Percentiles rank a stretch among this genome's conserved stretches.
phyloP scores from a whole-genome alignment of 2,329 filamentous ascomycete genomes.

The Cladophialophora yegresii region DNA sequence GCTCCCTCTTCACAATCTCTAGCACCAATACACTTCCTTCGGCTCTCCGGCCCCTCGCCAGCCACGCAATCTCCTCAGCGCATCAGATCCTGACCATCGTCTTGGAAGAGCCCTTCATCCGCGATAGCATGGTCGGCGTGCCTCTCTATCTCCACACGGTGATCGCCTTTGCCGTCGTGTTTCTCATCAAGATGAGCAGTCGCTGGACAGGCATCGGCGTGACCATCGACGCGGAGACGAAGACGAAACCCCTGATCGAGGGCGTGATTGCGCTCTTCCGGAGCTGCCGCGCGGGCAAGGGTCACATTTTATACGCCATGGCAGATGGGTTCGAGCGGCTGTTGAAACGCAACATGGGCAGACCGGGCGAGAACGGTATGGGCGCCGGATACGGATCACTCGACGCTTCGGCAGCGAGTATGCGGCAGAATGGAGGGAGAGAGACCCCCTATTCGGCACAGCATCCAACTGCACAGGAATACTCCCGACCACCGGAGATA shows the following conservation, averaged over 20 bases:
- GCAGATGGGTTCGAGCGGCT: constrained; percentile 36
- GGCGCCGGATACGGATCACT: background rate
- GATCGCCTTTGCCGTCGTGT: constrained; percentile 51
- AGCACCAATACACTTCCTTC: constrained; percentile 36
- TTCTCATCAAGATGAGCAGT: constrained; percentile 46
- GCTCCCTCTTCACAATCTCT: constrained; percentile 49
- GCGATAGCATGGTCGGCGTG: constrained; percentile 52
- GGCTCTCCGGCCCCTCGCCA: constrained; percentile 39
- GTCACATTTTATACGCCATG: constrained; percentile 37
- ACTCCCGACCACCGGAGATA: background rate
- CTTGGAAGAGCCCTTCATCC: constrained; percentile 52
- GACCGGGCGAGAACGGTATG: background rate
- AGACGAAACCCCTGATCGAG: constrained; percentile 35
- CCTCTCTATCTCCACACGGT: constrained; percentile 49
- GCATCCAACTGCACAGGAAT: background rate
- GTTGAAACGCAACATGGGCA: constrained; percentile 26
- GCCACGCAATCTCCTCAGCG: constrained; percentile 52
- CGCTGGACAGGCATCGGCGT: constrained; percentile 36
- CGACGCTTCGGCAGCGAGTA: constrained; percentile 1
- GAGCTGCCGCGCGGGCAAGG: constrained; percentile 29
- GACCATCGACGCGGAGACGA: constrained; percentile 33
- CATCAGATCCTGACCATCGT: constrained; percentile 52
- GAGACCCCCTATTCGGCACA: constrained; percentile 1
- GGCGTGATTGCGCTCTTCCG: constrained; percentile 32
- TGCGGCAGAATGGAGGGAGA: constrained; percentile 8